Base-by-base conservation (phyloP, 73 alveolate genomes). In the Paraurostyla sp. region DNA sequence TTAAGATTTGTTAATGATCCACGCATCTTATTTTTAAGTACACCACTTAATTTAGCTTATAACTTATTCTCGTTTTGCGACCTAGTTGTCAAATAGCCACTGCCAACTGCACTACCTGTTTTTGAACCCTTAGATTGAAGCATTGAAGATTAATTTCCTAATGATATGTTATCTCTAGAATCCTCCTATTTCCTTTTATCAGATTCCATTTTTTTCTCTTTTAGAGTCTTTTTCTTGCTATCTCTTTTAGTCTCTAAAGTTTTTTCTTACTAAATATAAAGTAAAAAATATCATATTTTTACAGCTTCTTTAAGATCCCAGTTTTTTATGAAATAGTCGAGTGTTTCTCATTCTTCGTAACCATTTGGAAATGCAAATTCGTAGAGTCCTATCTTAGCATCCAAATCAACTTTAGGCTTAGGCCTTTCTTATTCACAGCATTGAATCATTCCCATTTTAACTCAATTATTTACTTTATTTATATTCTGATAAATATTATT, bases 331-430 rank as follows among this genome's bases (percentile, higher is more conserved):
- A 69, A 69, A 40, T 41, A 69, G 20, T 69, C 84, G 3, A 69
- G 29, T 2, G 84, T 36, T 42, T 41, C 11, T 36, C 38, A 18
- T 35, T 69, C 62, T 69, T 38, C 62, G 25, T 11, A 33, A n/a
- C 84, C 84, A 69, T 69, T 69, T 41, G 84, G 84, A 40, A 41
- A 69, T 11, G 65, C 58, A 42, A 69, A 69, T 42, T 69, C 84
- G 40, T 69, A 43, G 29, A 4, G 9, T 7, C 38, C 42, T 11
- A 69, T 69, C 22, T 41, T 69, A 3, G 58, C 58, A 18, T 69
- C 58, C 23, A 69, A 33, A 42, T 69, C 84, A 6, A 41, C 18
- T 69, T 69, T 43, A 6, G 68, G 58, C 42, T 69, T 69, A 38
- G 84, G 58, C 40, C 84, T 69, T 29, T 69, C 62, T n/a, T 33